A percentile compares a stretch with the other conserved stretches of the same genome.
These are phyloP conservation scores for Carex parvula DNA, from an alignment of 176 grass and related monocot species.

Conservation along the genomic window DNA sequence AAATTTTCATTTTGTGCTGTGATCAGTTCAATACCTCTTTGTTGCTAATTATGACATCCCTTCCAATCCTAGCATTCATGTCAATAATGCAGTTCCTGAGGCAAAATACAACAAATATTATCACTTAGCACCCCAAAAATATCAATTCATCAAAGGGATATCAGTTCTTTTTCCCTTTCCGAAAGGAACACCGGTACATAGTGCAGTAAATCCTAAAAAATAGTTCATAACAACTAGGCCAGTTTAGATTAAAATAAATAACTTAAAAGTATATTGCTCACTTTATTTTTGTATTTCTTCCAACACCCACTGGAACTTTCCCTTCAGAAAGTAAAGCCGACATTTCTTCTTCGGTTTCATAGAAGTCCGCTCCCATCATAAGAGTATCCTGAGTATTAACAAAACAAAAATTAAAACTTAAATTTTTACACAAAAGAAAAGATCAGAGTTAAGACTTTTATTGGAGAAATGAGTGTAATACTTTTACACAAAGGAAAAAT, in stretches of 20 bases:
- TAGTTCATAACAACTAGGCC: too few species aligned
- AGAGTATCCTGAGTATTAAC: constrained; percentile 45
- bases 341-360: constrained; percentile 61
- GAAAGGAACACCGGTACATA: neutral
- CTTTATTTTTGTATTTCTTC: constrained; percentile 69
- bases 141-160: neutral
- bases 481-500: neutral
- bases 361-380: constrained; percentile 69
- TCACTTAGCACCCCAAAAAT: neutral
- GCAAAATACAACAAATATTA: neutral
- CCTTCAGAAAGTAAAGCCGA: constrained; percentile 35
- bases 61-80: constrained; percentile 68
- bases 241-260: neutral
- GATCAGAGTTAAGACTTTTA: neutral
- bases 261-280: neutral
- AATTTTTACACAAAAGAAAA: neutral
- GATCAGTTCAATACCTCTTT: constrained; percentile 35
- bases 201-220: too few species aligned
- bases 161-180: neutral
- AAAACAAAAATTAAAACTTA: neutral
- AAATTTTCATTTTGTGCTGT: neutral
- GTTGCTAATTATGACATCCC: constrained; percentile 48
- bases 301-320: constrained; percentile 62
- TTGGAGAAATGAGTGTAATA: neutral
- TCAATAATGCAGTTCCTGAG: constrained; percentile 78